Conservation (phyloP, 2,329 filamentous ascomycete genomes). For the Pseudofabraea citricarpa region DNA sequence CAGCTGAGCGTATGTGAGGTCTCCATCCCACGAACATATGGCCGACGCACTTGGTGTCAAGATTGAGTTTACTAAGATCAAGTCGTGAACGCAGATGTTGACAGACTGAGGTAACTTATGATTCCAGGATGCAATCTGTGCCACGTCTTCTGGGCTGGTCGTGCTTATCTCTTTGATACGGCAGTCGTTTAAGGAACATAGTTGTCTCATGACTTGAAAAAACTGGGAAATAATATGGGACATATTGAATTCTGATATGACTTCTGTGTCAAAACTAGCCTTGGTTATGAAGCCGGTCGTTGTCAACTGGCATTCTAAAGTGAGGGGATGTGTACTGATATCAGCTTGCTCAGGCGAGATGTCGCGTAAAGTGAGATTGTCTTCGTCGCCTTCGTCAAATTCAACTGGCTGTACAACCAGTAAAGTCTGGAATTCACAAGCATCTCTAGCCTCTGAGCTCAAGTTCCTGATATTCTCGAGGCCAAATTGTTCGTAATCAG, state of each 20-base stretch:
- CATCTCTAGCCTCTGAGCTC: conserved; percentile 4
- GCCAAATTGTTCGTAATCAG: conserved; percentile 24
- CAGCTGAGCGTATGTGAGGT: conserved; percentile 18
- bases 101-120: neutral
- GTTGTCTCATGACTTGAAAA: too few species aligned
- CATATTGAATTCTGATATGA: too few species aligned
- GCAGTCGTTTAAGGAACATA: too few species aligned
- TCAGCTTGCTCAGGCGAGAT: too few species aligned
- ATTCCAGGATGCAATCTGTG: neutral
- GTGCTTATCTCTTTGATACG: too few species aligned
- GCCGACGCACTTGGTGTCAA: neutral
- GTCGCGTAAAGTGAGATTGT: too few species aligned
- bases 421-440: conserved; percentile 9
- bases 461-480: conserved; percentile 8
- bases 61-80: neutral
- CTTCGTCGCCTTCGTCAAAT: too few species aligned
- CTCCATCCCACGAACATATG: conserved; percentile 18
- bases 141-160: neutral
- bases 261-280: too few species aligned
- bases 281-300: too few species aligned
- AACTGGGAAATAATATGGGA: too few species aligned
- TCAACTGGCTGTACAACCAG: conserved; percentile 10
- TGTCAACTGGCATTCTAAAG: too few species aligned
- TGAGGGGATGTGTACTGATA: too few species aligned
- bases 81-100: neutral